Evolutionary conservation across 805 yeast species (phyloP), one percentile per base, ranked within the genome.

Genomic region (Starmerella sirachaensis): DNA sequence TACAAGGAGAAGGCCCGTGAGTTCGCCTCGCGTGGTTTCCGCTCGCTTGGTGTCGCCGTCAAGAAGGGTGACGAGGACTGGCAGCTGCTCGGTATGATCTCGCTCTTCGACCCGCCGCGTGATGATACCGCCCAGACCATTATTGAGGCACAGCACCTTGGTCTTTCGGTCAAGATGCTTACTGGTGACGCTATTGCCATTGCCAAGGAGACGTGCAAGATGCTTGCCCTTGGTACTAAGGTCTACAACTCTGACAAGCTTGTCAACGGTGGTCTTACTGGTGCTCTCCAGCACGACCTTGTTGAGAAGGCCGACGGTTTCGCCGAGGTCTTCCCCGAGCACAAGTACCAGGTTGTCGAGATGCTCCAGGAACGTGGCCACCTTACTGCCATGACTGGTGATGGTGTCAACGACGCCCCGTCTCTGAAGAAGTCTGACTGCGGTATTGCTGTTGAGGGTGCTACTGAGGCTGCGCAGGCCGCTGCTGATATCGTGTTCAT

Each of bases 141-240:
- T 64, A 64, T 72, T 64, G 95, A 84, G 73, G 94, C 95, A 57
- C 79, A 80, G 72, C 64, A 69, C 57, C 76, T 84, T 60, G 95
- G 95, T 80, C 75, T 84, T 63, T 78, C 91, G 69, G 93, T 84
- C 56, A 84, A 84, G 81, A 84, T 84, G 94, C 74, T 84, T 64
- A 84, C 95, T 70, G 95, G 95, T 80, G 95, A 84, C 69, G 95
- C 95, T 66, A 93, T 84, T 63, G 95, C 94, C 73, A 84, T 84
- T 70, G 94, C 95, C 60, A 84, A 84, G 79, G 95, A 84, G 74
- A 84, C 95, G 63, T 84, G 93, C 72, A 80, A 94, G 75, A 94
- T 84, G 80, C 75, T 84, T 65, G 93, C 94, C 64, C 73, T 84
- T 56, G 95, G 94, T 72, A 79, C 91, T 57, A 82, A 82, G 83